Evolutionary conservation across 192 early-diverging fungal genomes (phyloP).

Genomic region (Gigaspora rosea): DNA sequence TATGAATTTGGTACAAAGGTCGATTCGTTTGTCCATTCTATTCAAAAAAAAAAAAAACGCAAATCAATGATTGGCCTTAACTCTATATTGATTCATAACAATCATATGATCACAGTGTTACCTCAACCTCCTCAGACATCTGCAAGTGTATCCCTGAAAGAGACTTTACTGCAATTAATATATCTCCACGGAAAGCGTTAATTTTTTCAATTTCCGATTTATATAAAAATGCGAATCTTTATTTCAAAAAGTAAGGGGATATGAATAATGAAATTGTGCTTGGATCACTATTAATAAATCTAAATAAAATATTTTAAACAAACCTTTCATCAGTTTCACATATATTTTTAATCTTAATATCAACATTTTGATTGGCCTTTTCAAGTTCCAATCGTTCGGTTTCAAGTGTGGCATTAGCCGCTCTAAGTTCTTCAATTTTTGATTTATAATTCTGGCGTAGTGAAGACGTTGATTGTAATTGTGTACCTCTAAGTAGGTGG

Average conservation of each 20-base stretch:
- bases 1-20: constrained; percentile 15
- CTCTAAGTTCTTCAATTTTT: constrained; percentile 21
- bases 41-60: background rate
- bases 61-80: no score
- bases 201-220: constrained; percentile 23
- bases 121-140: constrained; percentile 8
- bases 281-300: no score
- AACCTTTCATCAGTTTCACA: constrained; percentile 13
- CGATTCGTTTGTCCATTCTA: constrained; percentile 12
- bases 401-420: constrained; percentile 18
- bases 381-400: constrained; percentile 6
- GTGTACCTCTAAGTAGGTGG: background rate
- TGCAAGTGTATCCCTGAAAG: background rate
- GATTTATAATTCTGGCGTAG: constrained; percentile 3
- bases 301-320: background rate
- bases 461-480: constrained; percentile 4
- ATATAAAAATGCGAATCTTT: constrained; percentile 20
- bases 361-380: constrained; percentile 6
- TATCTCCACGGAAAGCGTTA: background rate
- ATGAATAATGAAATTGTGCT: no score
- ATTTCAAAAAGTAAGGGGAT: background rate
- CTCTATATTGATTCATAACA: no score
- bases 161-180: constrained; percentile 19
- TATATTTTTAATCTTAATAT: constrained; percentile 21
- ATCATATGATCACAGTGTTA: background rate